A percentile compares a stretch with the other conserved stretches of the same genome.
Evolutionary conservation across 495 filamentous ascomycete genomes (phyloP).

Genomic region (Niebla homalea): DNA sequence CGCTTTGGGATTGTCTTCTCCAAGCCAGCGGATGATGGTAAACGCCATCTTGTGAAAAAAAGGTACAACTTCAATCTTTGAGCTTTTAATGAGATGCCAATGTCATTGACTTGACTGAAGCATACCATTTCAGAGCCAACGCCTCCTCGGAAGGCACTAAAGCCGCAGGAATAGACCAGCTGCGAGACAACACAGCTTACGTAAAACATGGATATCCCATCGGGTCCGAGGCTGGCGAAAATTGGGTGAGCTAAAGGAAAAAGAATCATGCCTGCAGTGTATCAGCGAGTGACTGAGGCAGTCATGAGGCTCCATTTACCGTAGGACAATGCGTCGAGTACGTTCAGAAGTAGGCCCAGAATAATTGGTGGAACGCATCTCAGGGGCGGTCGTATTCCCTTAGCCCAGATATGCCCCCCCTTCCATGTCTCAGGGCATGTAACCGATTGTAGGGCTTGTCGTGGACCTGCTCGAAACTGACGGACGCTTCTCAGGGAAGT

Average conservation of each 20-base stretch:
- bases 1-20: constrained; percentile 62
- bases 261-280: constrained; percentile 62
- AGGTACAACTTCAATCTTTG: constrained; percentile 83
- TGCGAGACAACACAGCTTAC: constrained; percentile 93
- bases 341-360: constrained; percentile 78
- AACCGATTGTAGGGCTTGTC: constrained; percentile 13
- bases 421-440: constrained; percentile 60
- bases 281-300: constrained; percentile 3
- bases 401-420: constrained; percentile 45
- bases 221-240: constrained; percentile 70
- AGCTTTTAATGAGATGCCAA: constrained; percentile 8
- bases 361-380: constrained; percentile 71
- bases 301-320: constrained; percentile 32
- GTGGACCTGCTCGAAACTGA: background rate
- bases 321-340: constrained; percentile 89
- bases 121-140: constrained; percentile 88
- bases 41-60: constrained; percentile 97
- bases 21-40: constrained; percentile 66
- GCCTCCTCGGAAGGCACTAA: constrained; percentile 81
- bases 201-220: constrained; percentile 97
- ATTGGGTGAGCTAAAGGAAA: constrained; percentile 80
- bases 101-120: background rate
- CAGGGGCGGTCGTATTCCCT: constrained; percentile 50
- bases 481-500: background rate
- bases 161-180: constrained; percentile 72